Evolutionary conservation across 176 grass and related monocot species (phyloP), one percentile per base, ranked within the genome.

Genomic region (Urochloa ruziziensis): DNA sequence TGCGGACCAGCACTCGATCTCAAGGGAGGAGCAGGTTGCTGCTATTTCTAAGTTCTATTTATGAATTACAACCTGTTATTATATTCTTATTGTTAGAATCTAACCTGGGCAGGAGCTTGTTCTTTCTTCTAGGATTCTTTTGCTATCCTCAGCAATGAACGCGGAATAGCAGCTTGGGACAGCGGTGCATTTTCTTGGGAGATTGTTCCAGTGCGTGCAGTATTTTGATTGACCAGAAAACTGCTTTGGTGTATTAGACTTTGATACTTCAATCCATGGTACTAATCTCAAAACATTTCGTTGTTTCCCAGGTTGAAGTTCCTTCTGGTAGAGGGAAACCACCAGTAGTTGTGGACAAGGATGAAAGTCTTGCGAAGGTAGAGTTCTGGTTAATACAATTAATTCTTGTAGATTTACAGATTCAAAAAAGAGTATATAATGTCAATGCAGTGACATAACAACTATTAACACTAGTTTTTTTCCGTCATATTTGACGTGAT

Each of bases 291-390:
- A 72, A 72, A 51, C 16, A 13, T 72, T 49, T 82, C n/a, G n/a
- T 64, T 70, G 5, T 79, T 88, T 56, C 35, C 0, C 81, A 98
- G 93, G 93, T 98, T 88, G 85, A 95, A 86, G 57, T 98, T 90
- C 52, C 90, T 90, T 82, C 85, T 78, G 87, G 91, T 70, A 95
- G 93, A 92, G 96, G 96, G 73, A 98, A 70, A 82, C 89, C 84
- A 32, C 80, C 82, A 7, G 54, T 84, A 71, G n/a, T 95, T 51
- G 58, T 98, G 72, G 93, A 98, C 28, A 94, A 90, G 62, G 96
- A 98, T 89, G 96, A 98, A 70, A 85, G 85, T 77, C 96, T 98
- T 83, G 89, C 81, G 39, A 98, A 95, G 87, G 96, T 98, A 94
- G 29, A 7, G 60, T 42, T 46, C 43, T 77, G 35, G 9, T 10